Percentiles rank a stretch among this genome's conserved stretches.
Evolutionary conservation across 768 basidiomycete genomes (phyloP).

Genomic region (Clitopilus passeckerianus): DNA sequence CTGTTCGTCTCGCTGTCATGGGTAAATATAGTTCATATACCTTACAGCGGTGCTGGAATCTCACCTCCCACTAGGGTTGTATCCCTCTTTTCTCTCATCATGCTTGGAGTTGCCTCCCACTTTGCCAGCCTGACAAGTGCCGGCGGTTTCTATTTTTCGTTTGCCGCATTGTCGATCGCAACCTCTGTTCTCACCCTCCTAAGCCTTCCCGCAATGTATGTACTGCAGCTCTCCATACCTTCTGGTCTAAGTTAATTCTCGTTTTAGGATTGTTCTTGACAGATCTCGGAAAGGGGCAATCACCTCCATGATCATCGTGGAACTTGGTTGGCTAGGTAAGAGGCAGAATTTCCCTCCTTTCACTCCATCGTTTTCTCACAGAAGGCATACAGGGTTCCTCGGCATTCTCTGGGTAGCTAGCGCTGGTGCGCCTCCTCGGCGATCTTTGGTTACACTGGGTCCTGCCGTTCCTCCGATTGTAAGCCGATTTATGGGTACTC

Average conservation of each 20-base stretch:
- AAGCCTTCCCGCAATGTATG: constrained; percentile 35
- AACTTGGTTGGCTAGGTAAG: constrained; percentile 34
- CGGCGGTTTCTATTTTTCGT: constrained; percentile 18
- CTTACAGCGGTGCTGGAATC: too few species aligned
- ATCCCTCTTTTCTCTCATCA: constrained; percentile 21
- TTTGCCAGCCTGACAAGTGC: constrained; percentile 16
- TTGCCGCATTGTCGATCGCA: constrained; percentile 30
- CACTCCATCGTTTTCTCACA: not conserved
- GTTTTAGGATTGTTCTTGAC: constrained; percentile 28
- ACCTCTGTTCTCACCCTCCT: constrained; percentile 31
- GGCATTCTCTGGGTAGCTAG: constrained; percentile 44
- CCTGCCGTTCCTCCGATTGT: constrained; percentile 15
- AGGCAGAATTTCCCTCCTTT: not conserved
- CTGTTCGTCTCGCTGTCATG: constrained; percentile 13
- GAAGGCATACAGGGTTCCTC: constrained; percentile 25
- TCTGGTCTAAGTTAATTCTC: not conserved
- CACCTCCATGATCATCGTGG: constrained; percentile 33
- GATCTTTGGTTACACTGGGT: constrained; percentile 2
- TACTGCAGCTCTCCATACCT: not conserved
- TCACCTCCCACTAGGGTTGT: constrained; percentile 8
- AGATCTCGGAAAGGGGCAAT: constrained; percentile 28
- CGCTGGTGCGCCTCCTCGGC: constrained; percentile 26
- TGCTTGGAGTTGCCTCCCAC: constrained; percentile 18
- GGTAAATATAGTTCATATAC: constrained; percentile 6
- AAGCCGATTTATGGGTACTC: not conserved